These are phyloP conservation scores for Ilyonectria sp. DNA, from an alignment of 2,329 filamentous ascomycete species.

Conservation along the genomic window DNA sequence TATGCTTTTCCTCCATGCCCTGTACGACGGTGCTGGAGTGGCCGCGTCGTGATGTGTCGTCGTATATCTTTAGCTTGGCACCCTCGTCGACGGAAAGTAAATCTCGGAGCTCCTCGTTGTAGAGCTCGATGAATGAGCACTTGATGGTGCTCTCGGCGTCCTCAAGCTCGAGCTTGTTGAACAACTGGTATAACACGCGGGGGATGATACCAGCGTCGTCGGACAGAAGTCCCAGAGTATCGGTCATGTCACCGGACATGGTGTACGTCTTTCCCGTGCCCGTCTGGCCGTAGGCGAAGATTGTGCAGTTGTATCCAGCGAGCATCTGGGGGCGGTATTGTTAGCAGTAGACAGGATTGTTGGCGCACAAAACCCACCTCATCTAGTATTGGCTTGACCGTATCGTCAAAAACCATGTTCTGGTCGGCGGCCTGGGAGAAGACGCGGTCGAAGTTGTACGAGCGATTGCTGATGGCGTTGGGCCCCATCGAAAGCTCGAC, in stretches of 20 bases:
- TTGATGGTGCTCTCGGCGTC: constrained; percentile 91
- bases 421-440: constrained; percentile 97
- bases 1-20: constrained; percentile 97
- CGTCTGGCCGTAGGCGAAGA: constrained; percentile 98
- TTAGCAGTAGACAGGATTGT: constrained; percentile 6
- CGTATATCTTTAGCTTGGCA: constrained; percentile 93
- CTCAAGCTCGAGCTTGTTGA: constrained; percentile 85
- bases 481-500: constrained; percentile 94
- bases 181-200: constrained; percentile 88
- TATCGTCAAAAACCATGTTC: constrained; percentile 93
- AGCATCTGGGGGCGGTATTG: constrained; percentile 76
- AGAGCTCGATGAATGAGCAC: constrained; percentile 98
- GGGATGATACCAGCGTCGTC: constrained; percentile 97
- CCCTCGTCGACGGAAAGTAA: constrained; percentile 86
- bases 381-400: constrained; percentile 91
- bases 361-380: constrained; percentile 72
- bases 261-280: constrained; percentile 99
- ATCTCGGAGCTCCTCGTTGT: constrained; percentile 97
- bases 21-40: constrained; percentile 90
- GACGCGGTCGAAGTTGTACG: constrained; percentile 96
- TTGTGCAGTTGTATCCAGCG: constrained; percentile 95
- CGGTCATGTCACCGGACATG: constrained; percentile 98
- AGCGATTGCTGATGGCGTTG: constrained; percentile 93
- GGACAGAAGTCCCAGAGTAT: constrained; percentile 86
- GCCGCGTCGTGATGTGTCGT: constrained; percentile 90